These are phyloP conservation scores for Hypomyces rosellus DNA, from an alignment of 2,329 filamentous ascomycete species.

Conservation along the genomic window DNA sequence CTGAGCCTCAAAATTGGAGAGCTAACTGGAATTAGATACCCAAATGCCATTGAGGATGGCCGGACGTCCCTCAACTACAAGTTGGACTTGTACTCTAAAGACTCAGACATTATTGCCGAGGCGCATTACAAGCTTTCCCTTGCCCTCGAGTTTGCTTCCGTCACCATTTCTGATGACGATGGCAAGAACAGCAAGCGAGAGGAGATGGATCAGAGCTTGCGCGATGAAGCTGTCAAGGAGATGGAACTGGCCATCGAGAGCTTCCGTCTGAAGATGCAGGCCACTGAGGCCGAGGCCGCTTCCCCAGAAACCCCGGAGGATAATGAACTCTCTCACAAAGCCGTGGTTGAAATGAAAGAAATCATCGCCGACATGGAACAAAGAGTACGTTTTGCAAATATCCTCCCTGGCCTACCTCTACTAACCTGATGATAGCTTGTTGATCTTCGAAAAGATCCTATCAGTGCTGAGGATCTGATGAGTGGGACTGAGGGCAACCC, in stretches of 20 bases:
- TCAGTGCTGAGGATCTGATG: slow-evolving; percentile 35
- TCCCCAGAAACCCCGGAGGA: slow-evolving; percentile 59
- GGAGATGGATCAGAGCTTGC: slow-evolving; percentile 59
- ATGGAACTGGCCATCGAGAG: slow-evolving; percentile 69
- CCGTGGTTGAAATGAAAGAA: slow-evolving; percentile 69
- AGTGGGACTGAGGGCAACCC: slow-evolving; percentile 35
- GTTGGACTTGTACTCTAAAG: slow-evolving; percentile 67
- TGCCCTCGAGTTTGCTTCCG: slow-evolving; percentile 86
- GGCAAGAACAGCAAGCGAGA: slow-evolving; percentile 40
- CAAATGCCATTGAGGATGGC: slow-evolving; percentile 79
- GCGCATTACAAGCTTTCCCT: slow-evolving; percentile 95
- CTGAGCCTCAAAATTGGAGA: not conserved
- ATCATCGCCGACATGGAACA: slow-evolving; percentile 74
- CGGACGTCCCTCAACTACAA: slow-evolving; percentile 73
- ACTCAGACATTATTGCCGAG: slow-evolving; percentile 83
- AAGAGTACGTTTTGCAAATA: slow-evolving; percentile 44
- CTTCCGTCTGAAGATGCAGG: slow-evolving; percentile 63
- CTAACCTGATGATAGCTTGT: slow-evolving; percentile 43
- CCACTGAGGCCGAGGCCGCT: slow-evolving; percentile 61
- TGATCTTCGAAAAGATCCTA: slow-evolving; percentile 57
- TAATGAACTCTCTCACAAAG: slow-evolving; percentile 54
- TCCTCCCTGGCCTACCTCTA: not conserved
- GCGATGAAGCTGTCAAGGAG: slow-evolving; percentile 64
- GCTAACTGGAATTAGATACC: slow-evolving; percentile 49
- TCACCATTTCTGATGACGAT: slow-evolving; percentile 53